Percentiles rank a stretch among this genome's conserved stretches.
phyloP scores from a whole-genome alignment of 2,329 filamentous ascomycete genomes.

The Penicillium hesseltinei region DNA sequence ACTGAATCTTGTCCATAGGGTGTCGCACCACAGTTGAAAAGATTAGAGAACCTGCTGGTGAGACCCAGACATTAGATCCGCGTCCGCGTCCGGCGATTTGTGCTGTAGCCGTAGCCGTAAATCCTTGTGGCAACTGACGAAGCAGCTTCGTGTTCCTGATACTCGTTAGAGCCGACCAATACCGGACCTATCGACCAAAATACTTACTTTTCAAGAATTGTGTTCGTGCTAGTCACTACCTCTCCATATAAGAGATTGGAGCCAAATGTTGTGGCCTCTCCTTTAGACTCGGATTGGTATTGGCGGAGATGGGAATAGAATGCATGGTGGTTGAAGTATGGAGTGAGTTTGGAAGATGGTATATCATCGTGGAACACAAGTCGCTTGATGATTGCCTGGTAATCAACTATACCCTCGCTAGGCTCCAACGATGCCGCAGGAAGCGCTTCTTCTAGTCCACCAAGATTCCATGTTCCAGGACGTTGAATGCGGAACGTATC shows the following conservation, averaged over 20 bases:
- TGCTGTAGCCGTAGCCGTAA: constrained; percentile 80
- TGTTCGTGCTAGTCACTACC: constrained; percentile 91
- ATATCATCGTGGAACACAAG: constrained; percentile 71
- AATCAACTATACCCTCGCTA: constrained; percentile 66
- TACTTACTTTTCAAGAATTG: constrained; percentile 77
- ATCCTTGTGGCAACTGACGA: constrained; percentile 74
- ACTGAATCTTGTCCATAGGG: constrained; percentile 66
- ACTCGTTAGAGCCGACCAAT: constrained; percentile 4
- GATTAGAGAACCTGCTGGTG: constrained; percentile 79
- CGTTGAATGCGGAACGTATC: constrained; percentile 80
- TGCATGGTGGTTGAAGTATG: constrained; percentile 78
- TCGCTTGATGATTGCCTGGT: constrained; percentile 69
- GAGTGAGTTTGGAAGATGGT: constrained; percentile 71
- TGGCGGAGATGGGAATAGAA: constrained; percentile 71
- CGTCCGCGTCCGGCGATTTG: constrained; percentile 86
- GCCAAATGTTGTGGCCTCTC: constrained; percentile 67
- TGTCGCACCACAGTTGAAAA: constrained; percentile 89
- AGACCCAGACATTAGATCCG: constrained; percentile 92
- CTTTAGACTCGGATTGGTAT: constrained; percentile 60
- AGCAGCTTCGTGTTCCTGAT: constrained; percentile 73
- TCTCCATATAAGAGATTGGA: constrained; percentile 80
- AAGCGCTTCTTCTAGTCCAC: constrained; percentile 56
- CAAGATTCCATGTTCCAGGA: constrained; percentile 60
- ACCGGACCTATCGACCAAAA: background rate
- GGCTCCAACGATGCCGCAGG: constrained; percentile 30